Percentiles rank a stretch among this genome's conserved stretches.
Evolutionary conservation across 2,329 filamentous ascomycete genomes (phyloP).

Genomic region (Bipolaris zeicola): DNA sequence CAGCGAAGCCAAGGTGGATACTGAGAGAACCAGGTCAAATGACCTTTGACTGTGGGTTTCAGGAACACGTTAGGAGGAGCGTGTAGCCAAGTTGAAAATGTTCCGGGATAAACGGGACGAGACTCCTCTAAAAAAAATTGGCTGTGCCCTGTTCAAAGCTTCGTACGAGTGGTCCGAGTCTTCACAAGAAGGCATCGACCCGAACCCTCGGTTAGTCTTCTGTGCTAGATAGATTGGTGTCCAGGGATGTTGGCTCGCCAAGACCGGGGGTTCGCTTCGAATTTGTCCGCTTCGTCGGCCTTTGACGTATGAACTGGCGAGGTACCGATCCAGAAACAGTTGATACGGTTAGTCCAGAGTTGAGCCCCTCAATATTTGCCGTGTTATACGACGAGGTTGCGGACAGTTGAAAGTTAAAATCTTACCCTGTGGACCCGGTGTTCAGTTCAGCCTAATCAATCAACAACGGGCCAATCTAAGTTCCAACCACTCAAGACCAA

Average conservation of each 20-base stretch:
- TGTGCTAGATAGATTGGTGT: conserved; percentile 15
- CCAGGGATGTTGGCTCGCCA: conserved; percentile 14
- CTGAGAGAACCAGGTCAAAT: conserved; percentile 5
- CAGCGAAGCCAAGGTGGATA: background rate
- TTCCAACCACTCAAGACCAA: conserved; percentile 25
- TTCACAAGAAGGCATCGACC: conserved; percentile 31
- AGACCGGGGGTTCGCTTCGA: conserved; percentile 10
- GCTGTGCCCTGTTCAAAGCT: conserved; percentile 28
- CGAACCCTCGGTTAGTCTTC: conserved; percentile 24
- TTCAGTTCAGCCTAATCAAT: conserved; percentile 40
- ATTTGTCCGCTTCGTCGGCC: conserved; percentile 4
- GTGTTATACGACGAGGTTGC: background rate
- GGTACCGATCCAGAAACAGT: background rate
- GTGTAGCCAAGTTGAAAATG: conserved; percentile 19
- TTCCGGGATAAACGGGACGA: conserved; percentile 45
- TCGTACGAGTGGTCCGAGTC: conserved; percentile 22
- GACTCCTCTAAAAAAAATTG: conserved; percentile 30
- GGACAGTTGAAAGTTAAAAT: background rate
- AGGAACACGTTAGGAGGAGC: conserved; percentile 14
- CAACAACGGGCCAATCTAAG: conserved; percentile 34
- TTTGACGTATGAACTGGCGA: background rate
- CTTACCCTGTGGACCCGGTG: conserved; percentile 11
- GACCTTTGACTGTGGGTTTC: conserved; percentile 14
- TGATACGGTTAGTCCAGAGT: background rate
- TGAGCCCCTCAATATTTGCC: background rate